A percentile compares a stretch with the other conserved stretches of the same genome.
phyloP scores from a whole-genome alignment of 1,284 basidiomycete species.

The Salmacisia buchloeana region DNA sequence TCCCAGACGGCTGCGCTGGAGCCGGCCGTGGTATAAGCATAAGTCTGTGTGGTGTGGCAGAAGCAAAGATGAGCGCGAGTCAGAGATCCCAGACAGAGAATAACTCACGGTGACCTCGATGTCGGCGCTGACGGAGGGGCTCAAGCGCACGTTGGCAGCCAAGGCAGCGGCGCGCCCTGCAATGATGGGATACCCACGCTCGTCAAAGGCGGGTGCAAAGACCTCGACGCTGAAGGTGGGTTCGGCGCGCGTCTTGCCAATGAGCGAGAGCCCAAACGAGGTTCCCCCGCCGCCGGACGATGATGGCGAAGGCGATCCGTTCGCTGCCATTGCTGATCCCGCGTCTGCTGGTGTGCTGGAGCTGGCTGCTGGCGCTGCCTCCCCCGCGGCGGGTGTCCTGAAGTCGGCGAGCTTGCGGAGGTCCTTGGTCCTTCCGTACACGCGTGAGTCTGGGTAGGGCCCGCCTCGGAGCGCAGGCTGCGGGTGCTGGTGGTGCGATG shows the following conservation, averaged over 20 bases:
- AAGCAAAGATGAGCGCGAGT: background rate
- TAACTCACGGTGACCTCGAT: conserved; percentile 29
- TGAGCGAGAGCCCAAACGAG: background rate
- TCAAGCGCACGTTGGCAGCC: conserved; percentile 29
- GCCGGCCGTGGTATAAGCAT: conserved; percentile 36
- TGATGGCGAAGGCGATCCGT: background rate
- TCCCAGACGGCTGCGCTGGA: conserved; percentile 42
- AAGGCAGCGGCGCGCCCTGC: conserved; percentile 29
- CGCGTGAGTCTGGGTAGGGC: background rate
- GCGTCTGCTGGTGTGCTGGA: too few species aligned
- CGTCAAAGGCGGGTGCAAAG: conserved; percentile 31
- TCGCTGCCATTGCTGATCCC: background rate
- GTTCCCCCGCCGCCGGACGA: background rate
- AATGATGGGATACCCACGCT: conserved; percentile 36
- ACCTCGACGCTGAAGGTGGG: conserved; percentile 40
- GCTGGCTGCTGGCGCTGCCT: too few species aligned
- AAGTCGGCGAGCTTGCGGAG: conserved; percentile 1
- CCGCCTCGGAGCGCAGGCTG: background rate
- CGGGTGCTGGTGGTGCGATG: background rate
- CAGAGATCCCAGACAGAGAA: background rate
- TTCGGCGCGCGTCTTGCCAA: background rate
- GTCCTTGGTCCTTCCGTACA: background rate
- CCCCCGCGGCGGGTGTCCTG: too few species aligned
- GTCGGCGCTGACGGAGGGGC: conserved; percentile 26
- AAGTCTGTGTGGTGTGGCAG: conserved; percentile 18